Conservation (phyloP, 768 basidiomycete genomes). For the Stropharia rugosoannulata region DNA sequence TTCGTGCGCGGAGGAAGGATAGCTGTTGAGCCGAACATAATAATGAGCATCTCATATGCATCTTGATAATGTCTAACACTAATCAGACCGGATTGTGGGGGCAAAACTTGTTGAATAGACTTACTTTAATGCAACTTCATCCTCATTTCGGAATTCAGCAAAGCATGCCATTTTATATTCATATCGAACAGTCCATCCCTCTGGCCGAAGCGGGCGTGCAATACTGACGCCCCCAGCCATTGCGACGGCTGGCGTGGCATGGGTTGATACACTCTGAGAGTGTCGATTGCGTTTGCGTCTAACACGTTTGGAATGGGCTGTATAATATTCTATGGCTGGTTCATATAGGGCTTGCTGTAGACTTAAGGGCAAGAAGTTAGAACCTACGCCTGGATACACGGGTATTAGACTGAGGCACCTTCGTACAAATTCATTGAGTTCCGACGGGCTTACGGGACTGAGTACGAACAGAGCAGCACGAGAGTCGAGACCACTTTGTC, state of each 20-base stretch:
- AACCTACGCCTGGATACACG: neutral
- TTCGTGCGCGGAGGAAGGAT: conserved; percentile 92
- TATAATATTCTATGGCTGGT: conserved; percentile 90
- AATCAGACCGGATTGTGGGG: conserved; percentile 1
- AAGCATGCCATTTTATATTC: conserved; percentile 98
- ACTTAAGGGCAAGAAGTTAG: conserved; percentile 33
- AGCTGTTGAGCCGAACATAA: conserved; percentile 88
- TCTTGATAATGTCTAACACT: conserved; percentile 86
- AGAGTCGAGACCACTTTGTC: conserved; percentile 87
- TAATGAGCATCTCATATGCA: conserved; percentile 77
- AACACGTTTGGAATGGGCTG: conserved; percentile 88
- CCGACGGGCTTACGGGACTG: conserved; percentile 84
- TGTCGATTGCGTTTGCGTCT: conserved; percentile 86
- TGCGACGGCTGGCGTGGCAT: conserved; percentile 49
- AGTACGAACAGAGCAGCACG: conserved; percentile 92
- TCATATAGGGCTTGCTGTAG: conserved; percentile 89
- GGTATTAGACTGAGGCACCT: conserved; percentile 45
- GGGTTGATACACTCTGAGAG: conserved; percentile 54
- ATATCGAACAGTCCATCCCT: conserved; percentile 95
- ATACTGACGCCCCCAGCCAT: conserved; percentile 36
- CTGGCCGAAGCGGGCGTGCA: conserved; percentile 66
- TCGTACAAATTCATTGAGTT: conserved; percentile 86
- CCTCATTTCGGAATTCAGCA: conserved; percentile 91
- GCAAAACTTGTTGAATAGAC: neutral
- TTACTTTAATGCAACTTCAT: conserved; percentile 91